Evolutionary conservation across 2,329 filamentous ascomycete genomes (phyloP), one percentile per base, ranked within the genome.

Genomic region (Alternaria postmessia): DNA sequence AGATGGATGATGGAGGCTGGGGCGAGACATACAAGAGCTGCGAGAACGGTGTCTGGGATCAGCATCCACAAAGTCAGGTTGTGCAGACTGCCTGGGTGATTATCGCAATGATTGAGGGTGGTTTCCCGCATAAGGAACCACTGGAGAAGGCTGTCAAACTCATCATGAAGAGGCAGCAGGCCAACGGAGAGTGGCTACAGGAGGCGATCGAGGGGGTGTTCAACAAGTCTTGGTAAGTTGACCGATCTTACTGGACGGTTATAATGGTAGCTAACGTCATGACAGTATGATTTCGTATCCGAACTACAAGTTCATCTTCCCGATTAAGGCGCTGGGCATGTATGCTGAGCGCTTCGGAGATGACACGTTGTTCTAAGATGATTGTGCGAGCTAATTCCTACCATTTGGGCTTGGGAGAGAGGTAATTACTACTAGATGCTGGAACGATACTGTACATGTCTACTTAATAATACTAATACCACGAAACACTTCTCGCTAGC

Each of bases 131-230:
- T 63, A 82, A 87, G 43, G 88, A 88, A 71, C 89, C 89, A 1
- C 83, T 99, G 42, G 86, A 87, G 71, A 89, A 84, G 68, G 95
- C 91, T 1, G 84, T 97, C 73, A 87, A 86, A 76, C 83, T 99
- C 70, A 86, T 99, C 64, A 94, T 97, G 89, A 81, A 85, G 30
- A 87, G 94, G 49, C 95, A 99, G 81, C 89, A 93, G 78, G 76
- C 83, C 3, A 97, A 97, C 74, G 95, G 95, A 34, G 94, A 97
- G 81, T 99, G 95, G 95, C 77, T 91, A 67, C 94, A 97, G 76
- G 95, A 98, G 79, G 90, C 91, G 1, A 98, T 99, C 70, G 95
- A 99, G 78, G 95, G 95, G 2, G 95, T 99, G 11, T 99, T 99
- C 81, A 99, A 99, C 81, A 97, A 97, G 83, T 95, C 90, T 73